Base-by-base conservation (phyloP, 2,329 filamentous ascomycete genomes). In the Paecilomyces fulvus region DNA sequence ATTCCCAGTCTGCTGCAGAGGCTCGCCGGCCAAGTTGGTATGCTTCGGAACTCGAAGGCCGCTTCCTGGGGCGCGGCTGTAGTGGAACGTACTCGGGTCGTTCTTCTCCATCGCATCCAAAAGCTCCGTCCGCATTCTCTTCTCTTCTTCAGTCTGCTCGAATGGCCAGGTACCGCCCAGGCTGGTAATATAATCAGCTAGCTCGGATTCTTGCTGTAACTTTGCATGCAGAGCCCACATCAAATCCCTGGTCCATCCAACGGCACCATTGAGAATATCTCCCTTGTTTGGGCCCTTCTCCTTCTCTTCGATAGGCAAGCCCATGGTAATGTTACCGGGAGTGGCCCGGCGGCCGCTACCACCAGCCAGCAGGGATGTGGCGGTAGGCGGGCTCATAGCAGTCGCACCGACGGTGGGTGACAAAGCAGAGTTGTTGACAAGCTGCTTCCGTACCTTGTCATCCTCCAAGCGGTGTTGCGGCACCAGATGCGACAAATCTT, bases 201-300 rank as follows among this genome's bases (percentile, higher is more conserved):
- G 82, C 68, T 96, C 88, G 60, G 95, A 88, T 72, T 95, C 90
- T 69, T 92, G 88, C 69, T 94, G 87, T 62, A 95, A 81, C 75
- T 95, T 95, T 67, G 89, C 81, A 68, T 96, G 86, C 58, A 96
- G 78, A 77, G 95, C 87, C 94, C 94, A 97, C 90, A 97, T 96
- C 54, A 99, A 80, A 75, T 99, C 94, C 60, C 92, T 85, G 59
- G 90, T 96, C 94, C 94, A 99, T 74, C 90, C 91, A 55, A 97
- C 94, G 31, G 92, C 89, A 30, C 94, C 92, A 68, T 97, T 97
- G 65, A 99, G 86, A 58, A 99, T 97, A 66, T 99, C 94, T 52
- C 94, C 94, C 77, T 99, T 99, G 79, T 97, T 97, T 5, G 94
- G 94, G 0, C 94, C 94, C 70, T 97, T 97, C 76, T 99, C 94